phyloP scores from a whole-genome alignment of 2,329 filamentous ascomycete species.

The Ophiostoma pallidulum region DNA sequence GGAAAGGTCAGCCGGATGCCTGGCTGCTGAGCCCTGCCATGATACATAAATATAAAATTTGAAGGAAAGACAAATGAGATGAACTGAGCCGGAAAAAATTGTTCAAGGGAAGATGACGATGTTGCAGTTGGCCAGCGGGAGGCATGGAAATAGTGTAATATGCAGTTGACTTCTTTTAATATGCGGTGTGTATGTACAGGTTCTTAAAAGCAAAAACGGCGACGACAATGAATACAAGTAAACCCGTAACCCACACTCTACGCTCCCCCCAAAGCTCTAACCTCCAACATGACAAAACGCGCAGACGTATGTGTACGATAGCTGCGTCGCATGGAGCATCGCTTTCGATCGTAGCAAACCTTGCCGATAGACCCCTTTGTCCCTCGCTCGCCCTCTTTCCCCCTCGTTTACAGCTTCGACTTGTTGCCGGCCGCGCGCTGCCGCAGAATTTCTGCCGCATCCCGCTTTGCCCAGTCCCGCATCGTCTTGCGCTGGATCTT shows the following conservation, averaged over 20 bases:
- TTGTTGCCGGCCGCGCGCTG: slow-evolving; percentile 5
- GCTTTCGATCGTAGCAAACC: no score
- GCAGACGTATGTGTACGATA: no score
- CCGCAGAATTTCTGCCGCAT: slow-evolving; percentile 28
- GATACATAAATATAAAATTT: no score
- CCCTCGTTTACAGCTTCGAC: slow-evolving; percentile 3
- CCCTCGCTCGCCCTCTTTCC: background rate
- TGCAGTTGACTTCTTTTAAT: background rate
- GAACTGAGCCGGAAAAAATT: no score
- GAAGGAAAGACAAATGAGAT: no score
- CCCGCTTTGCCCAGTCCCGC: slow-evolving; percentile 47
- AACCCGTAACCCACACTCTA: background rate
- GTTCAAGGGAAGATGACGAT: no score
- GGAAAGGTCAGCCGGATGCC: slow-evolving; percentile 2
- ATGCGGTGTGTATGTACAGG: background rate
- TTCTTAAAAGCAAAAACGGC: background rate
- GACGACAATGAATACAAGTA: background rate
- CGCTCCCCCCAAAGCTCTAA: no score
- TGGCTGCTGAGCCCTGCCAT: no score
- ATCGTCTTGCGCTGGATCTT: slow-evolving; percentile 49
- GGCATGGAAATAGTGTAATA: no score
- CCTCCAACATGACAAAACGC: no score
- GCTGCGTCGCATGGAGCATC: no score
- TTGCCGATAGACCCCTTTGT: background rate
- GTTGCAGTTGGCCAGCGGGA: no score